These are phyloP conservation scores for Venturia asperata DNA, from an alignment of 2,329 filamentous ascomycete species.

Conservation along the genomic window DNA sequence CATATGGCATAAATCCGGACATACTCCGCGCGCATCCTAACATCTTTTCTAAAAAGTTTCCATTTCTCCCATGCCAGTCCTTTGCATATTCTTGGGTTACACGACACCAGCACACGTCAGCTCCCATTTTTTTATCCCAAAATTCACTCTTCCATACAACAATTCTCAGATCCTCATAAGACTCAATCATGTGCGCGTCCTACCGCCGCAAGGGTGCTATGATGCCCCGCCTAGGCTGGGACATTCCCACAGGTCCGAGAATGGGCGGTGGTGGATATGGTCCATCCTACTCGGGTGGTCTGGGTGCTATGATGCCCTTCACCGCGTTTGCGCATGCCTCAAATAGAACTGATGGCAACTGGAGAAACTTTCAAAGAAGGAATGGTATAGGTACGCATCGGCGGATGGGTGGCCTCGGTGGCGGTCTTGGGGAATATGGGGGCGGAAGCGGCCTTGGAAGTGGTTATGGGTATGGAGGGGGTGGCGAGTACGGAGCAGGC, in stretches of 20 bases:
- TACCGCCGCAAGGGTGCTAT: constrained; percentile 3
- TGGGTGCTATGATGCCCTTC: neutral
- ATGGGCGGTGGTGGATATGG: constrained; percentile 4
- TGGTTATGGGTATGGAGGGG: neutral
- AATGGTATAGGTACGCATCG: neutral
- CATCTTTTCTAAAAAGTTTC: neutral
- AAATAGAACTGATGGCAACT: constrained; percentile 9
- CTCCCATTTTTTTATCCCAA: neutral
- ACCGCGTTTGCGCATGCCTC: neutral
- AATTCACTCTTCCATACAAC: neutral
- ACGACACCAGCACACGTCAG: neutral
- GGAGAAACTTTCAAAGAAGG: constrained; percentile 10
- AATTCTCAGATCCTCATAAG: neutral
- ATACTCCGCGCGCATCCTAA: neutral
- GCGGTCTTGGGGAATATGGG: neutral
- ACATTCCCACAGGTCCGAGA: constrained; percentile 6
- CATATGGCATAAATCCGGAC: neutral
- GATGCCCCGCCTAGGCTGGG: constrained; percentile 4
- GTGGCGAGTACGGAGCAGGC: neutral
- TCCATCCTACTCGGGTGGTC: neutral
- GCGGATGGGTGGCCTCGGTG: neutral
- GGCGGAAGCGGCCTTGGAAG: neutral
- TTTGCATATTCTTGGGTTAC: constrained; percentile 8
- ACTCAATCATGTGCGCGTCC: neutral
- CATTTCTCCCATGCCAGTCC: neutral